These are phyloP conservation scores for Amanita pseudoporphyria DNA, from an alignment of 768 basidiomycete species.

Conservation along the genomic window DNA sequence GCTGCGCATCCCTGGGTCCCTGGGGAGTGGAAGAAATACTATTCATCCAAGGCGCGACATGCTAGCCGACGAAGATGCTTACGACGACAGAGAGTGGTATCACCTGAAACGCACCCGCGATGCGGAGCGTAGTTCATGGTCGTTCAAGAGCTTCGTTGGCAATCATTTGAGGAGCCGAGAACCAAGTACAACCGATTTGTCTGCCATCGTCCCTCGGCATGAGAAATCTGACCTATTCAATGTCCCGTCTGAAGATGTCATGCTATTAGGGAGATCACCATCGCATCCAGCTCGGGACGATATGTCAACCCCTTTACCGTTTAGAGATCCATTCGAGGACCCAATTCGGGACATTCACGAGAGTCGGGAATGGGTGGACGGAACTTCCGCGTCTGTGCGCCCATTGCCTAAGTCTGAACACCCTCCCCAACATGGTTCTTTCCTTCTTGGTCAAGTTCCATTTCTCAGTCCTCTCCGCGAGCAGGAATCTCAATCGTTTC, in stretches of 20 bases:
- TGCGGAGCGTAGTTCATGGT: conserved; percentile 43
- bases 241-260: conserved; percentile 26
- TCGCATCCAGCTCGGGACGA: not conserved
- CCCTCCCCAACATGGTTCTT: conserved; percentile 6
- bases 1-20: not conserved
- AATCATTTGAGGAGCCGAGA: conserved; percentile 29
- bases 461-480: conserved; percentile 32
- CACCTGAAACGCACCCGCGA: conserved; percentile 26
- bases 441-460: conserved; percentile 13
- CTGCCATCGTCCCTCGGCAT: conserved; percentile 23
- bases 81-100: conserved; percentile 37
- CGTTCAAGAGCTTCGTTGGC: conserved; percentile 37
- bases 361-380: not conserved
- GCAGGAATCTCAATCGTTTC: conserved; percentile 24
- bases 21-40: not conserved
- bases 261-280: conserved; percentile 3
- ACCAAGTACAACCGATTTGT: conserved; percentile 23
- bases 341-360: not conserved
- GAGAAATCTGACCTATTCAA: conserved; percentile 45
- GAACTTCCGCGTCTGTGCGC: not conserved
- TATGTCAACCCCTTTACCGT: not conserved
- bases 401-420: not conserved
- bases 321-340: not conserved
- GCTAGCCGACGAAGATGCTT: conserved; percentile 68
- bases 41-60: conserved; percentile 50